Conservation (phyloP, 495 filamentous ascomycete species). For the Penicillium alfredii region DNA sequence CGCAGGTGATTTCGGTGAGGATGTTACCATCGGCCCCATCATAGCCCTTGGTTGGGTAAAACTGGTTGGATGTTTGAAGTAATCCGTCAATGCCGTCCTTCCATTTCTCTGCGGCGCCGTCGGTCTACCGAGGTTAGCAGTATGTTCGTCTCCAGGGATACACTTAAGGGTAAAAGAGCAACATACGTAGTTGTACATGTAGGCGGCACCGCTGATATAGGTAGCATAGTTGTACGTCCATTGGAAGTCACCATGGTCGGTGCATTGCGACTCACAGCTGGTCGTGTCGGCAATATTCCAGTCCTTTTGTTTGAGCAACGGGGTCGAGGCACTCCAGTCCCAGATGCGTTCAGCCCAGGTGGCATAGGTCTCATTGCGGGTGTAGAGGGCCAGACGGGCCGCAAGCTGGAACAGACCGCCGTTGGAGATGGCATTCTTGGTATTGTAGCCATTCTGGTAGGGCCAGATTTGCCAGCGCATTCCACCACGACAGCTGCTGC, state of each 20-base stretch:
- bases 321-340: constrained; percentile 58
- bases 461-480: constrained; percentile 80
- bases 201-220: constrained; percentile 64
- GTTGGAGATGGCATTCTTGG: constrained; percentile 76
- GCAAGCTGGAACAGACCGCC: constrained; percentile 78
- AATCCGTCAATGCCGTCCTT: constrained; percentile 50
- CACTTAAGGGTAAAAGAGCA: background rate
- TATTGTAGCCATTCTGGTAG: constrained; percentile 74
- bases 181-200: constrained; percentile 68
- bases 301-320: constrained; percentile 44
- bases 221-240: constrained; percentile 75
- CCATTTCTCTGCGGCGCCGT: constrained; percentile 45
- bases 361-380: constrained; percentile 68
- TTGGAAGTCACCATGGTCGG: constrained; percentile 54
- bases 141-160: background rate
- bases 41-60: constrained; percentile 51
- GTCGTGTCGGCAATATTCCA: constrained; percentile 65
- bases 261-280: constrained; percentile 51
- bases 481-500: constrained; percentile 63
- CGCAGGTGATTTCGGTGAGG: constrained; percentile 66
- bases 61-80: constrained; percentile 37
- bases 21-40: constrained; percentile 41
- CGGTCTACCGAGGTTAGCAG: constrained; percentile 30
- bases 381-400: constrained; percentile 67
- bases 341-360: constrained; percentile 68